Base-by-base conservation (phyloP, 768 basidiomycete species). In the Lactarius pseudohatsudake region DNA sequence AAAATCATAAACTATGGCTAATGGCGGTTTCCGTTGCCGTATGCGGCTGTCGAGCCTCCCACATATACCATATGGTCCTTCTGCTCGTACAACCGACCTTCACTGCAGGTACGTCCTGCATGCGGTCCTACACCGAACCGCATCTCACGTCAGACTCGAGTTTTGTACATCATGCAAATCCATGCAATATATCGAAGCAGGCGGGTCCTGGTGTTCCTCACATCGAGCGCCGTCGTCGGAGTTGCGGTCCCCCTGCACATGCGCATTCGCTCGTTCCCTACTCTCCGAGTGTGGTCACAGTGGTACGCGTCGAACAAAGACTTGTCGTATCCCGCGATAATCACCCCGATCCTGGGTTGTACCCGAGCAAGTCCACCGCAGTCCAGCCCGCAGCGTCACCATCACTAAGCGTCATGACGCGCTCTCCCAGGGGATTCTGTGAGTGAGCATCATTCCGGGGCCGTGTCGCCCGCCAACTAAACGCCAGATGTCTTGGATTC, bases 351-450 rank as follows among this genome's bases (percentile, higher is more conserved):
- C n/a, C 16, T 64, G 30, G 20, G 28, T 2, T 59, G 62, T 38
- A 32, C 36, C 28, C 30, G 41, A 55, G 64, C 60, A 53, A 65
- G 64, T 55, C 38, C 11, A 30, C 13, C 16, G 11, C 15, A 54
- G 32, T 38, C n/a, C 20, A 40, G 20, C 22, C 15, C 18, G 9
- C 13, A 26, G 38, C 28, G 26, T 4, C 26, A 28, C 36, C 36
- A 6, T 13, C n/a, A 30, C 38, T 58, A 15, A 40, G 18, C 34
- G 38, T 22, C n/a, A 11, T 40, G 13, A 15, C 30, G 10, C 30
- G 20, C 18, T 20, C 28, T n/a, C 16, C 16, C 57, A 58, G 57
- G 36, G 61, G 26, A 26, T 26, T 26, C 16, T n/a, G 53, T 58
- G 36, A 58, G 57, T 57, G 55, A 4, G 47, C 55, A 4, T 57